Evolutionary conservation across 2,329 filamentous ascomycete species (phyloP), one percentile per base, ranked within the genome.

Genomic region (Penicillium brevicompactum): DNA sequence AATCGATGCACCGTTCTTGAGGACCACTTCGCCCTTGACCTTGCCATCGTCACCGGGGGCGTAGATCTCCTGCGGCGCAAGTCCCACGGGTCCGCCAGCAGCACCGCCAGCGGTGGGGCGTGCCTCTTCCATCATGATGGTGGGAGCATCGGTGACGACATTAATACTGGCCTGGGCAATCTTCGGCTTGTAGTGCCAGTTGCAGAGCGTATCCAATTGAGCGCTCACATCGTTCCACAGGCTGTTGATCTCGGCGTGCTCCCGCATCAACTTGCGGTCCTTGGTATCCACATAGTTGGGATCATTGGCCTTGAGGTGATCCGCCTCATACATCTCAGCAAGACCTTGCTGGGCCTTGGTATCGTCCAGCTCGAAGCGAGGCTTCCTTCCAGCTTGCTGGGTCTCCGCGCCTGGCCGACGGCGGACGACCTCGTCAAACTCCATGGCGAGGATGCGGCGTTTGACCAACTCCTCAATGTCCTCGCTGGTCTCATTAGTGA

Each of bases 41-140:
- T 76, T 72, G 4, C 80, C 85, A 58, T 85, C 83, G 66, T 88
- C 86, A 58, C 87, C 86, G n/a, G 91, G 86, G 66, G 86, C 87
- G 79, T 97, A 99, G 24, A 99, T 82, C 74, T 99, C 94, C 70
- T 97, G 94, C 2, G 94, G 94, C 44, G 94, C 94, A 57, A 99
- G 84, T 79, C 89, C 89, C 67, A 87, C 90, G 24, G 76, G 72
- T 31, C 72, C 74, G 24, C 69, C 70, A 61, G 85, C 80, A 44
- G 82, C 84, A 41, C 89, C 90, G 67, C 87, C 87, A 42, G 90
- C 89, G 14, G 89, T 88, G 7, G 94, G 93, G 66, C 96, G 89
- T 1, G 92, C 93, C 70, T 99, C 94, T 78, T 99, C 94, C 89
- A 97, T 96, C 63, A 85, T 83, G 61, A 97, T 87, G 3, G 90